Conservation (phyloP, 2,329 filamentous ascomycete species). For the Pseudophaeomoniella oleicola region DNA sequence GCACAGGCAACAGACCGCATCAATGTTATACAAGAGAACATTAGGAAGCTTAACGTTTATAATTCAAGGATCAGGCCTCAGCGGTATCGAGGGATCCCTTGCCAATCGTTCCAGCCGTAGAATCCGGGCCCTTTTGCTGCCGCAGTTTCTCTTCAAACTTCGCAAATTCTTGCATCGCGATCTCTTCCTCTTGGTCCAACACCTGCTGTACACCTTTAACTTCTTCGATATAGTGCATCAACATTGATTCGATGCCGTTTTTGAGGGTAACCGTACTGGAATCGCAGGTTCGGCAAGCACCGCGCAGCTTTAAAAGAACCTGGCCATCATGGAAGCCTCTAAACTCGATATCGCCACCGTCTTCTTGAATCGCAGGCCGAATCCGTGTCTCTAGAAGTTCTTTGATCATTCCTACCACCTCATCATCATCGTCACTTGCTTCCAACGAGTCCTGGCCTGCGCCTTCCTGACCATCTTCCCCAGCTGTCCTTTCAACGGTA, state of each 20-base stretch:
- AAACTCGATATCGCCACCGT: slow-evolving; percentile 95
- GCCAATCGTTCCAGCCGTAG: slow-evolving; percentile 32
- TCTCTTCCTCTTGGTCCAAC: slow-evolving; percentile 79
- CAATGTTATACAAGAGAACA: too few relatives aligned
- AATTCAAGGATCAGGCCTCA: too few relatives aligned
- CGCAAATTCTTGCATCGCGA: slow-evolving; percentile 74
- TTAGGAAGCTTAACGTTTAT: too few relatives aligned
- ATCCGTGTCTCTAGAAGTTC: slow-evolving; percentile 92
- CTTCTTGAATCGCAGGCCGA: slow-evolving; percentile 88
- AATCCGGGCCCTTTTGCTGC: slow-evolving; percentile 39
- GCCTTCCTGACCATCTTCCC: slow-evolving; percentile 33
- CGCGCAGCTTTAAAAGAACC: slow-evolving; percentile 75
- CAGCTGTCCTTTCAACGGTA: slow-evolving; percentile 44
- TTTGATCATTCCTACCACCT: slow-evolving; percentile 97
- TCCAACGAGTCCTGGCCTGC: slow-evolving; percentile 53
- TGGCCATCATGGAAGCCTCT: slow-evolving; percentile 74
- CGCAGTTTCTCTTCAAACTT: slow-evolving; percentile 81
- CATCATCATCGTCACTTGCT: slow-evolving; percentile 81
- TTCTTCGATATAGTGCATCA: slow-evolving; percentile 97
- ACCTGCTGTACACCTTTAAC: slow-evolving; percentile 87
- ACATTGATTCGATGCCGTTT: slow-evolving; percentile 96
- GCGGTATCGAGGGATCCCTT: slow-evolving; percentile 39
- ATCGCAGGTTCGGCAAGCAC: slow-evolving; percentile 90
- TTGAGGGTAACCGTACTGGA: slow-evolving; percentile 93
- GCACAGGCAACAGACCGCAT: too few relatives aligned